These are phyloP conservation scores for Ogataea pignaliae DNA, from an alignment of 805 yeast species.

Conservation along the genomic window DNA sequence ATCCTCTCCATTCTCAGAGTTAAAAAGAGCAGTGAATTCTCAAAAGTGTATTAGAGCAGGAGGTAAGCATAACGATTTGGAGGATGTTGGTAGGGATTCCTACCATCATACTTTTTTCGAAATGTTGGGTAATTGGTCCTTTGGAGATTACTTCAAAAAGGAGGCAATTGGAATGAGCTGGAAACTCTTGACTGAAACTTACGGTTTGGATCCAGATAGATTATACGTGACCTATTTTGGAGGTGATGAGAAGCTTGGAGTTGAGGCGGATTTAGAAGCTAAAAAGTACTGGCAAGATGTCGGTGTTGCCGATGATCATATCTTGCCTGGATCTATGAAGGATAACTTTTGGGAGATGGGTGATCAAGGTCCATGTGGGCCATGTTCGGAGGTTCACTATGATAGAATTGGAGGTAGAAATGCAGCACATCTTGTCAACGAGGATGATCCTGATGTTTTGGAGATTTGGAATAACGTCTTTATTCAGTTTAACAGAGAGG, in stretches of 20 bases:
- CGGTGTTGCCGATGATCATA: constrained; percentile 90
- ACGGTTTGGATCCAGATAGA: constrained; percentile 73
- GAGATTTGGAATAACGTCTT: constrained; percentile 98
- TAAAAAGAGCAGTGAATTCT: constrained; percentile 90
- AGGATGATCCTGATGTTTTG: constrained; percentile 96
- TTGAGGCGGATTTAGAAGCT: constrained; percentile 93
- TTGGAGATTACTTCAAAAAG: constrained; percentile 96
- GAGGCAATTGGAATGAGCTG: constrained; percentile 89
- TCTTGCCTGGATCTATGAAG: constrained; percentile 81
- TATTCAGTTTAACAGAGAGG: constrained; percentile 93
- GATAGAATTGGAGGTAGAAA: constrained; percentile 99
- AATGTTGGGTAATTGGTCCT: constrained; percentile 99
- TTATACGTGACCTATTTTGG: constrained; percentile 95
- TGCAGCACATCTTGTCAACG: constrained; percentile 84
- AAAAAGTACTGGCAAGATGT: constrained; percentile 77
- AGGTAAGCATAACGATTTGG: constrained; percentile 97
- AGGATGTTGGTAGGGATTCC: constrained; percentile 96
- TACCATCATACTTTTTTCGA: constrained; percentile 98
- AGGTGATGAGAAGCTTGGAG: constrained; percentile 78
- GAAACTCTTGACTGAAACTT: constrained; percentile 85
- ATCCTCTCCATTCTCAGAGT: constrained; percentile 72
- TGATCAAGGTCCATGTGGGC: constrained; percentile 99
- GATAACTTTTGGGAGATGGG: constrained; percentile 99
- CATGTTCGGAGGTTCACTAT: constrained; percentile 96
- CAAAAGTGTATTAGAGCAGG: constrained; percentile 99